These are phyloP conservation scores for Darksidea phi DNA, from an alignment of 495 filamentous ascomycete species.

Conservation along the genomic window DNA sequence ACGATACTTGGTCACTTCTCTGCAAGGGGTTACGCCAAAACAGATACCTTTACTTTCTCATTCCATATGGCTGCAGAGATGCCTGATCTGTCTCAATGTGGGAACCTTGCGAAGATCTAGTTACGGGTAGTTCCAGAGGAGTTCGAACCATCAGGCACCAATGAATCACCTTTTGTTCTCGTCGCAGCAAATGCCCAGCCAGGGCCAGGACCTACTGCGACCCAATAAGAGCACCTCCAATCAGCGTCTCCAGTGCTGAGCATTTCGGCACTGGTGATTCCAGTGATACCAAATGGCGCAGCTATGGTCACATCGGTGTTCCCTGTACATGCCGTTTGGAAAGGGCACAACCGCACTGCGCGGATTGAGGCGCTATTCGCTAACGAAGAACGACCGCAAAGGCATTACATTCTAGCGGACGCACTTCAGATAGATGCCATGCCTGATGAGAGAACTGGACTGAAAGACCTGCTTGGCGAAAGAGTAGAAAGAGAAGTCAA, in stretches of 20 bases:
- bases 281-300: conserved; percentile 14
- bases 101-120: conserved; percentile 5
- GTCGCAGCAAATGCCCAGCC: conserved; percentile 30
- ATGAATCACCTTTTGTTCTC: conserved; percentile 20
- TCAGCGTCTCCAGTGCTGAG: conserved; percentile 27
- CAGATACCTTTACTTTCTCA: conserved; percentile 10
- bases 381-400: neutral
- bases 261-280: conserved; percentile 22
- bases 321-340: conserved; percentile 25
- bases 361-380: conserved; percentile 4
- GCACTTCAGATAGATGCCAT: conserved; percentile 23
- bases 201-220: conserved; percentile 26
- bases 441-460: neutral
- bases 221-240: conserved; percentile 33
- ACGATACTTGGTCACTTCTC: conserved; percentile 23
- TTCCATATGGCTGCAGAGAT: conserved; percentile 7
- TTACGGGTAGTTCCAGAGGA: conserved; percentile 18
- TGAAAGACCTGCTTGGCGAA: conserved; percentile 21
- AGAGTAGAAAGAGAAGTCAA: conserved; percentile 22
- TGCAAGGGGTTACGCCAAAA: conserved; percentile 9
- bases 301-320: conserved; percentile 24
- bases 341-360: conserved; percentile 31
- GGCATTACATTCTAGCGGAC: conserved; percentile 31
- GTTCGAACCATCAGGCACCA: conserved; percentile 14
- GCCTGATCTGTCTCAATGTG: conserved; percentile 19